A percentile compares a stretch with the other conserved stretches of the same genome.
Evolutionary conservation across 805 yeast species (phyloP).

Genomic region (Wickerhamiella musiphila): DNA sequence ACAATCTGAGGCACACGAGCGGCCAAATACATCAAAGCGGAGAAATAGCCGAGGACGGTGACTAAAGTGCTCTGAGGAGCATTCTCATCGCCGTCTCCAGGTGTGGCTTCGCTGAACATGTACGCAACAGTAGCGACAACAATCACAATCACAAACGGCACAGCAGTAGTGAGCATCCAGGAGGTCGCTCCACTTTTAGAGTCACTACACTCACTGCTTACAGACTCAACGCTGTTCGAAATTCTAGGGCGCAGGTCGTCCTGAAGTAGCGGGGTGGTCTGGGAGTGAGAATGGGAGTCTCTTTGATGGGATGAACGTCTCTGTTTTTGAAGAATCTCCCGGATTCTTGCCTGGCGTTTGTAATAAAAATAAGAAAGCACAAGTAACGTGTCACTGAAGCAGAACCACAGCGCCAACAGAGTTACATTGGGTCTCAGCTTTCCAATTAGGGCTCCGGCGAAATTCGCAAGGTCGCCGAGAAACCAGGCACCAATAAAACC

Average conservation of each 20-base stretch:
- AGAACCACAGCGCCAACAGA: slow-evolving; percentile 58
- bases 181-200: background rate
- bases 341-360: slow-evolving; percentile 10
- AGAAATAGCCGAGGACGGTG: slow-evolving; percentile 50
- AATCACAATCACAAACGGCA: slow-evolving; percentile 46
- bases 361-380: slow-evolving; percentile 44
- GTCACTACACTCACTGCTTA: too few species aligned
- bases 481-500: slow-evolving; percentile 55
- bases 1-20: slow-evolving; percentile 75
- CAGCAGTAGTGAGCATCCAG: slow-evolving; percentile 23
- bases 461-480: slow-evolving; percentile 51
- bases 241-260: slow-evolving; percentile 1
- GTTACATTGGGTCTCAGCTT: slow-evolving; percentile 50
- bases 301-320: background rate
- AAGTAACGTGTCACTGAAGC: slow-evolving; percentile 47
- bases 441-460: slow-evolving; percentile 56
- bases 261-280: slow-evolving; percentile 22
- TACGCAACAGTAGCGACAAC: slow-evolving; percentile 48
- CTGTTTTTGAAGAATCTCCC: background rate
- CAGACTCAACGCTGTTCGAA: background rate
- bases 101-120: slow-evolving; percentile 25
- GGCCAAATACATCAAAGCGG: slow-evolving; percentile 50
- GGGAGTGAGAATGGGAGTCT: too few species aligned
- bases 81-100: slow-evolving; percentile 8
- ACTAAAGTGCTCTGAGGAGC: slow-evolving; percentile 24